These are phyloP conservation scores for Conticribra weissflogii DNA, from an alignment of 108 stramenopile genomes.

Conservation along the genomic window DNA sequence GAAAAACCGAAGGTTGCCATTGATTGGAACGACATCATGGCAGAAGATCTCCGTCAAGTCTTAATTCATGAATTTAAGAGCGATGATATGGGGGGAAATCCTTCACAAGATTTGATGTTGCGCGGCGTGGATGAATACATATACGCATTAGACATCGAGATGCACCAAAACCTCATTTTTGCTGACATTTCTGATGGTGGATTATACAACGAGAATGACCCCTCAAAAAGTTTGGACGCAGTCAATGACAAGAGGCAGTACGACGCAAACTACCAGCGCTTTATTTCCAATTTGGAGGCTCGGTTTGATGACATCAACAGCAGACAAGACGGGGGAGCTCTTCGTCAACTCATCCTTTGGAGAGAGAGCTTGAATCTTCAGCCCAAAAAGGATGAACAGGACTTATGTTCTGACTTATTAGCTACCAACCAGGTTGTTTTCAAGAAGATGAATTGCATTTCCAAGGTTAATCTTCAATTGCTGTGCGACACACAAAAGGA, in stretches of 20 bases:
- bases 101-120: constrained; percentile 42
- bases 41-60: constrained; percentile 30
- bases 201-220: constrained; percentile 30
- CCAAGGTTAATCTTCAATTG: constrained; percentile 10
- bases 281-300: constrained; percentile 15
- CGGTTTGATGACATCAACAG: constrained; percentile 27
- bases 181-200: constrained; percentile 24
- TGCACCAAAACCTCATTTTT: constrained; percentile 33
- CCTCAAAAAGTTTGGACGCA: constrained; percentile 12
- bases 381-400: constrained; percentile 22
- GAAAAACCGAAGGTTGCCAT: constrained; percentile 15
- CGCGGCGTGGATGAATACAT: constrained; percentile 36
- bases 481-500: constrained; percentile 34
- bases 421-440: constrained; percentile 13
- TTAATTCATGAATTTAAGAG: constrained; percentile 25
- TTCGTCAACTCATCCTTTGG: constrained; percentile 38
- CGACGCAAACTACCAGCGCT: constrained; percentile 19
- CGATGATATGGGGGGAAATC: constrained; percentile 43
- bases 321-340: constrained; percentile 27
- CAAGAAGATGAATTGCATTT: constrained; percentile 16
- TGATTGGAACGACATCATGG: constrained; percentile 39
- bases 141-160: constrained; percentile 24
- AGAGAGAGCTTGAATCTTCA: constrained; percentile 36
- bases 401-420: constrained; percentile 34
- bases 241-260: constrained; percentile 27